Conservation (phyloP, 768 basidiomycete genomes). For the Ramaria sp. region DNA sequence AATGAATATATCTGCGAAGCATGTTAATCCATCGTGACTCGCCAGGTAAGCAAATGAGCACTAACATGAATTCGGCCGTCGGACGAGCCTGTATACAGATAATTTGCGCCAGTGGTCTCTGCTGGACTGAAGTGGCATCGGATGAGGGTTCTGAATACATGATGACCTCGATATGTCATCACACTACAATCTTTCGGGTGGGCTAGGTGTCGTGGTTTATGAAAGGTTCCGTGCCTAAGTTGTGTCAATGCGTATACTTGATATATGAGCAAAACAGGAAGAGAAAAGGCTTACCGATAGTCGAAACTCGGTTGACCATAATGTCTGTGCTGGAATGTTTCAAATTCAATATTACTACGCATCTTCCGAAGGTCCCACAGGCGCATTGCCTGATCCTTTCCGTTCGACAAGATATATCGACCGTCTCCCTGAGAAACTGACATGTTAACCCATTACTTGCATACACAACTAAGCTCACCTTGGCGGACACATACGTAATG, state of each 20-base stretch:
- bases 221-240: slow-evolving; percentile 52
- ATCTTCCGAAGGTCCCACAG: slow-evolving; percentile 94
- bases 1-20: slow-evolving; percentile 78
- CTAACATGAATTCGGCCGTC: slow-evolving; percentile 79
- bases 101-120: slow-evolving; percentile 85
- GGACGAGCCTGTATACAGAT: slow-evolving; percentile 88
- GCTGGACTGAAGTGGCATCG: slow-evolving; percentile 92
- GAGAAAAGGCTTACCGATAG: slow-evolving; percentile 52
- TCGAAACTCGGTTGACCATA: slow-evolving; percentile 62
- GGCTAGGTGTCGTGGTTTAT: slow-evolving; percentile 44
- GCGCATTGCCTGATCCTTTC: slow-evolving; percentile 87
- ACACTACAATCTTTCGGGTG: slow-evolving; percentile 90
- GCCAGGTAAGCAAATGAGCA: slow-evolving; percentile 3
- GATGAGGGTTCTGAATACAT: slow-evolving; percentile 84
- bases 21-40: slow-evolving; percentile 3
- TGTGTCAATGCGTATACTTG: not conserved
- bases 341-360: slow-evolving; percentile 62
- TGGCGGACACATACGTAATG: slow-evolving; percentile 88
- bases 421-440: slow-evolving; percentile 57
- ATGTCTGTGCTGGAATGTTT: slow-evolving; percentile 31
- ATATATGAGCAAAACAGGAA: not conserved
- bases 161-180: slow-evolving; percentile 91
- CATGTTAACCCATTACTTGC: not conserved
- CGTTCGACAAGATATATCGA: slow-evolving; percentile 89
- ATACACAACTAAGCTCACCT: slow-evolving; percentile 19